Base-by-base conservation (phyloP, 208 protist genomes). In the Wallacemonas sp. region DNA sequence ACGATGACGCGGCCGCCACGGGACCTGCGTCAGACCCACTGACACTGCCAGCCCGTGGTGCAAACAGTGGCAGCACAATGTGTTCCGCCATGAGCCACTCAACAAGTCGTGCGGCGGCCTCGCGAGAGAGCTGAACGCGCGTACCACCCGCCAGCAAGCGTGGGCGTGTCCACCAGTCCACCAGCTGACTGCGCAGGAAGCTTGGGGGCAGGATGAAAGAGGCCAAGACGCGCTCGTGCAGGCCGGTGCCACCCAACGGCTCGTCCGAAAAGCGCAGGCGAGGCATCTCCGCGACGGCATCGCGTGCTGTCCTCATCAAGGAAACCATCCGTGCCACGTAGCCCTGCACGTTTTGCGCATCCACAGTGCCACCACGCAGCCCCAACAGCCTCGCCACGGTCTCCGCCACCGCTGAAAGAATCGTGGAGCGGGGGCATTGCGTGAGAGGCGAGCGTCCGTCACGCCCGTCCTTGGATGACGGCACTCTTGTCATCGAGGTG, bases 211-310 rank as follows among this genome's bases (percentile, higher is more conserved):
- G 30, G 9, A 39, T 58, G 30, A 58, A 34, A 11, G 52, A 58
- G 12, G 30, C 30, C 52, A 41, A 30, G 4, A 58, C 52, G 12
- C 32, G 52, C 29, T 33, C 52, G 19, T 58, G 11, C 52, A 19
- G 52, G 11, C n/a, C 9, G 12, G 52, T 23, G 29, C 52, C 30
- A 9, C 14, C 23, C 9, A 58, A 24, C 0, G 32, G 14, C 14
- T 12, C 52, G 1, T 58, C 52, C n/a, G 52, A 58, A 21, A 58
- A 58, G 11, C 52, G 52, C 3, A 58, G 30, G 6, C 52, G 52
- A 9, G 52, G 30, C 11, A 9, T 24, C 30, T 58, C 52, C 4
- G 12, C 29, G 29, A 58, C 52, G 32, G 17, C 52, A 17, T 19
- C 32, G n/a, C 23, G 6, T 16, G 0, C n/a, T 2, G 5, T 4